phyloP scores from a whole-genome alignment of 2,329 filamentous ascomycete species.

The Pseudogymnoascus sp. region DNA sequence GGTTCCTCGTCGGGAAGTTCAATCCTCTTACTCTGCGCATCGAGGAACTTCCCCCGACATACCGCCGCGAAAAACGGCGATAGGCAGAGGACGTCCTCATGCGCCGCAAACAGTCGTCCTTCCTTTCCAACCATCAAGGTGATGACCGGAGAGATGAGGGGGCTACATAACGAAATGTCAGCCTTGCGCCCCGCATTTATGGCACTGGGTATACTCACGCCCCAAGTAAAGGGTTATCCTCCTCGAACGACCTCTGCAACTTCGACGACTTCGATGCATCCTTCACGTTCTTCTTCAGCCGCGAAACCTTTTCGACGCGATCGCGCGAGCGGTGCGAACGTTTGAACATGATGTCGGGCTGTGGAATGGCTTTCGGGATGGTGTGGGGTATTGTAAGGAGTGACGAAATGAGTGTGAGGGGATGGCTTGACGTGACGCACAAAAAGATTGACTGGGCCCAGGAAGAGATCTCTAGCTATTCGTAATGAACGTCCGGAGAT shows the following conservation, averaged over 20 bases:
- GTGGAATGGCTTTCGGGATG: slow-evolving; percentile 15
- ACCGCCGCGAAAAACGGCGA: slow-evolving; percentile 75
- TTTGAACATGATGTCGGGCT: slow-evolving; percentile 65
- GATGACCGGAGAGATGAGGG: slow-evolving; percentile 61
- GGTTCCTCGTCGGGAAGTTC: slow-evolving; percentile 71
- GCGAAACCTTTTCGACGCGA: slow-evolving; percentile 80
- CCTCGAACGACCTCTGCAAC: slow-evolving; percentile 74
- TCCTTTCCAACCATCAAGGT: slow-evolving; percentile 79
- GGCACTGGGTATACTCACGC: slow-evolving; percentile 31
- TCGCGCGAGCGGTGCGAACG: slow-evolving; percentile 79
- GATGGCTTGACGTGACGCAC: slow-evolving; percentile 27
- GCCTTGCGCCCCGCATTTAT: slow-evolving; percentile 14
- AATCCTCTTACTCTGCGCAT: slow-evolving; percentile 68
- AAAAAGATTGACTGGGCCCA: slow-evolving; percentile 31
- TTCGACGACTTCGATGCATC: slow-evolving; percentile 74
- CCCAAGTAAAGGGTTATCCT: slow-evolving; percentile 39
- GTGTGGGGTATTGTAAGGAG: slow-evolving; percentile 21
- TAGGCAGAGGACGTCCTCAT: slow-evolving; percentile 82
- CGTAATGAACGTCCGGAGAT: slow-evolving; percentile 29
- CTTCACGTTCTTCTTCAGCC: slow-evolving; percentile 70
- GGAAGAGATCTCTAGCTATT: slow-evolving; percentile 29
- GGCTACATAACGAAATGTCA: slow-evolving; percentile 14
- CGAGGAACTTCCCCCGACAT: slow-evolving; percentile 64
- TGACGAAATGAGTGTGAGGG: slow-evolving; percentile 28
- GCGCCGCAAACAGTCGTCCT: slow-evolving; percentile 84